Evolutionary conservation across 2,329 filamentous ascomycete species (phyloP).

Genomic region (Aspergillus udagawae): DNA sequence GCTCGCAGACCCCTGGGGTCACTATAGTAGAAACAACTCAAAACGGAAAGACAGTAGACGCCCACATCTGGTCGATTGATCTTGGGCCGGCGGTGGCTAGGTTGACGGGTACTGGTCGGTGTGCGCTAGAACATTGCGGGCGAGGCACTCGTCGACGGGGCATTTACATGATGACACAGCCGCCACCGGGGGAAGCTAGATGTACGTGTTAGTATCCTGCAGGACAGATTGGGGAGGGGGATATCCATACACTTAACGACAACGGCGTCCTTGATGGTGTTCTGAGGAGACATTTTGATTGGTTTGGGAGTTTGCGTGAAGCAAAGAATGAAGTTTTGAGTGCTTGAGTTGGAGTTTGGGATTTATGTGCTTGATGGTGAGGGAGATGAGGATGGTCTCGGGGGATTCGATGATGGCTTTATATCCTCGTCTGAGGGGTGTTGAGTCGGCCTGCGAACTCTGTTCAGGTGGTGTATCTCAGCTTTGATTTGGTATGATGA

Average conservation of each 20-base stretch:
- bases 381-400: background rate
- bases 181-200: conserved; percentile 23
- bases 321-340: conserved; percentile 11
- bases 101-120: background rate
- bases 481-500: background rate
- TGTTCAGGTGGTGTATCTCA: background rate
- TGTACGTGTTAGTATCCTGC: conserved; percentile 5
- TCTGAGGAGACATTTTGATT: conserved; percentile 24
- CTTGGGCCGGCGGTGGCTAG: background rate
- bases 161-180: conserved; percentile 29
- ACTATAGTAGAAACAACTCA: background rate
- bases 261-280: conserved; percentile 18
- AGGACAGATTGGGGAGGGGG: background rate
- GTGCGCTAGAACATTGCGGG: background rate
- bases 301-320: conserved; percentile 12
- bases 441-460: background rate
- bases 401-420: background rate
- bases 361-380: background rate
- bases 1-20: background rate
- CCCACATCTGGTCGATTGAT: background rate
- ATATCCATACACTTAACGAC: conserved; percentile 20
- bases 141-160: background rate
- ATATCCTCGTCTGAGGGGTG: background rate
- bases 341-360: conserved; percentile 8
- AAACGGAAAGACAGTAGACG: background rate